Percentiles rank a stretch among this genome's conserved stretches.
Conservation (phyloP, 257 asterid genomes). For the Solanum tarijense region DNA sequence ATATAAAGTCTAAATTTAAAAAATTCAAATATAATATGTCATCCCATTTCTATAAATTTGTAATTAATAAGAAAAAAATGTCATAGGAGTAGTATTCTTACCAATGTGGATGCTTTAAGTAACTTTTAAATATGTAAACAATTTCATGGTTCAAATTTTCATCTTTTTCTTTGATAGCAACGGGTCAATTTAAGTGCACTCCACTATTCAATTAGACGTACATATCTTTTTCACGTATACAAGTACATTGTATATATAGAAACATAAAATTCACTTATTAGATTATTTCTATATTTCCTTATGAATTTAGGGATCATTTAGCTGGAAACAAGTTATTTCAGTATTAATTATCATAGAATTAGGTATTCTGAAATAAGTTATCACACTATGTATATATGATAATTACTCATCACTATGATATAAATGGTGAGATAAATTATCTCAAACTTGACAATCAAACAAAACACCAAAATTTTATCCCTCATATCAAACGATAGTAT, state of each 20-base stretch:
- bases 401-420: fast-evolving
- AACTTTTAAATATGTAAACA: not conserved
- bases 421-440: fast-evolving
- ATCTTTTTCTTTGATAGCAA: not conserved
- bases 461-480: too few species aligned
- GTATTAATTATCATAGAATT: too few species aligned
- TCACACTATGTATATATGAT: too few species aligned
- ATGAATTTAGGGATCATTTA: not conserved
- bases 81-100: not conserved
- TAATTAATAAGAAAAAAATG: not conserved
- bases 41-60: not conserved
- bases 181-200: not conserved
- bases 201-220: not conserved
- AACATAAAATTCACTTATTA: not conserved
- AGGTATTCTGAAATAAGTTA: too few species aligned
- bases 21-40: not conserved
- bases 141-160: not conserved
- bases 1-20: not conserved
- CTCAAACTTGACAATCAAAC: too few species aligned
- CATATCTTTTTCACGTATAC: not conserved
- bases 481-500: too few species aligned
- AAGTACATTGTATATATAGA: not conserved
- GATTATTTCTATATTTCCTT: not conserved
- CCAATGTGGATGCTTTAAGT: not conserved
- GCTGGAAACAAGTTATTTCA: too few species aligned